Evolutionary conservation across 441 rosid genomes (phyloP).

Genomic region (Populus hybrid): DNA sequence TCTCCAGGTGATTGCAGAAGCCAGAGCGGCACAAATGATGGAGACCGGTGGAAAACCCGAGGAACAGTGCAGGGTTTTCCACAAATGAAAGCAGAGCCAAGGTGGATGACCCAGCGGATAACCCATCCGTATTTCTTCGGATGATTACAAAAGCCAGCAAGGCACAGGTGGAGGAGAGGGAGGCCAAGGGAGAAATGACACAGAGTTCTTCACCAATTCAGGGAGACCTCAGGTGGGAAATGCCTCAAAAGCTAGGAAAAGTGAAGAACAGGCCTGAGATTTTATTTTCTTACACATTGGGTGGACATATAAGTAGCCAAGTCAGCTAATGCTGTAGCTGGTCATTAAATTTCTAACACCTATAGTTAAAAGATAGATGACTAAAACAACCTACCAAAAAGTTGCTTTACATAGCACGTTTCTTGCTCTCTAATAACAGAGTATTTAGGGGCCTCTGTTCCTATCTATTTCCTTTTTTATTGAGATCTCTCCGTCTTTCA

Average conservation of each 20-base stretch:
- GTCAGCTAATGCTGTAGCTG: background rate
- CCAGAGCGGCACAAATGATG: background rate
- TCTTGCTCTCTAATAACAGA: slow-evolving; percentile 39
- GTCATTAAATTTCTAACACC: background rate
- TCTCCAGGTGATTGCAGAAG: background rate
- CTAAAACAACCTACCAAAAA: slow-evolving; percentile 35
- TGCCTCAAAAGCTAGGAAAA: background rate
- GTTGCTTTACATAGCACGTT: slow-evolving; percentile 64
- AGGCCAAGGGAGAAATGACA: background rate
- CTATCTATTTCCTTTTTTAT: slow-evolving; percentile 28
- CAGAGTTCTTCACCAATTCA: background rate
- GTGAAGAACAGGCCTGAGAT: background rate
- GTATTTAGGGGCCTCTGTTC: slow-evolving; percentile 45
- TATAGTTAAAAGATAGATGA: background rate
- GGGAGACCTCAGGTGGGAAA: background rate
- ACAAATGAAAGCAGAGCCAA: background rate
- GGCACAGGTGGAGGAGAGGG: background rate
- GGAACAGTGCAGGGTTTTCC: background rate
- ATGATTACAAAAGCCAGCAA: background rate
- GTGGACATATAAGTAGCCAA: background rate
- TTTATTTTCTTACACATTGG: background rate
- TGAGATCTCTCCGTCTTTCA: slow-evolving; percentile 32
- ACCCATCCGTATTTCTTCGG: no score
- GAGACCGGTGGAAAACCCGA: background rate
- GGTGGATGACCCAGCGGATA: background rate